These are phyloP conservation scores for Starmera amethionina DNA, from an alignment of 805 yeast species.

Conservation along the genomic window DNA sequence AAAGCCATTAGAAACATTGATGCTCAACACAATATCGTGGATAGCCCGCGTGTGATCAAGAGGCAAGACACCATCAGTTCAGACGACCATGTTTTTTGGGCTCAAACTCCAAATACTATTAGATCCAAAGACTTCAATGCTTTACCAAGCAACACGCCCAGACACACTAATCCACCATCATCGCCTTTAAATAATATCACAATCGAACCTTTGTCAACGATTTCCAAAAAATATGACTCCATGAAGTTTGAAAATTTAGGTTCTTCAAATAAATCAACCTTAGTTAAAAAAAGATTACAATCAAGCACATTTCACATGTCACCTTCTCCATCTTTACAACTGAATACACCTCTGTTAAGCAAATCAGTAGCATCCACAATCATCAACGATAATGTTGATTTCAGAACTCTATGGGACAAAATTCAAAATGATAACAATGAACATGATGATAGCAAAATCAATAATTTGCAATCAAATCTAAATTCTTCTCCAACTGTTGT, in stretches of 20 bases:
- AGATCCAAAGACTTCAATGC: conserved; percentile 1
- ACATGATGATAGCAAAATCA: no score
- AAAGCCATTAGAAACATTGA: no score
- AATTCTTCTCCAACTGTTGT: no score
- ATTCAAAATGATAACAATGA: no score
- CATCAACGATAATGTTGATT: no score
- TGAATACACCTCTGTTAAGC: neutral
- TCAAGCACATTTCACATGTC: neutral
- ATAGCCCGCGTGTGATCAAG: neutral
- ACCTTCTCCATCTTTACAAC: neutral
- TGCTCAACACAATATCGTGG: no score
- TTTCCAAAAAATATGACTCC: conserved; percentile 10
- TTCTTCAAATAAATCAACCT: conserved; percentile 10
- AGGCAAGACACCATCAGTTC: conserved; percentile 10
- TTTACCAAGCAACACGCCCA: conserved; percentile 1
- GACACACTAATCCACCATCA: conserved; percentile 10
- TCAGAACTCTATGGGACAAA: no score
- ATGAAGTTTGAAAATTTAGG: conserved; percentile 14
- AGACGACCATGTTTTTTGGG: conserved; percentile 20
- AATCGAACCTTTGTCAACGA: conserved; percentile 8
- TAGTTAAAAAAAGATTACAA: conserved; percentile 1
- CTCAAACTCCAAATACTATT: conserved; percentile 13
- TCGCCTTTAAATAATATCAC: conserved; percentile 12
- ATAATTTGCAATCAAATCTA: no score
- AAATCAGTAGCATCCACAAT: no score